These are phyloP conservation scores for Sporothrix phasma DNA, from an alignment of 2,329 filamentous ascomycete species.

Conservation along the genomic window DNA sequence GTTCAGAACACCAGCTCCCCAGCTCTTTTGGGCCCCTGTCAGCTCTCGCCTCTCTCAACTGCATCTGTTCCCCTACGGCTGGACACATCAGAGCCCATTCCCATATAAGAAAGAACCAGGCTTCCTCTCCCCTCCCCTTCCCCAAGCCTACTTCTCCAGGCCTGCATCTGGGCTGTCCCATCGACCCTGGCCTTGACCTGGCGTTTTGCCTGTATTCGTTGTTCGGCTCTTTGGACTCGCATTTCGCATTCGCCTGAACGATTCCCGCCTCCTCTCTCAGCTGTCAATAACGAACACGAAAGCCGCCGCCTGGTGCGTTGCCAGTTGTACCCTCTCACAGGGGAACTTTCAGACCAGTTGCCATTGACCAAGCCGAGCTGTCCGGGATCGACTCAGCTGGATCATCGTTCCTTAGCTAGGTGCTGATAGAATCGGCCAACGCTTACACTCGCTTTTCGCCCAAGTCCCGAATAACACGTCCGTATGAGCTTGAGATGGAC, in stretches of 20 bases:
- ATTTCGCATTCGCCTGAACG: not conserved
- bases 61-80: not conserved
- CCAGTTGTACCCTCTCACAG: not conserved
- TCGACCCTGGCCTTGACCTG: constrained; percentile 1
- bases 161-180: constrained; percentile 1
- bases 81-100: not conserved
- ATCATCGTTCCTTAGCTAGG: constrained; percentile 7
- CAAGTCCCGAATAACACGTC: not conserved
- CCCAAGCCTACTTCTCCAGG: constrained; percentile 1
- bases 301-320: not conserved
- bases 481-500: constrained; percentile 16
- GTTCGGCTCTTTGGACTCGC: not conserved
- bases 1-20: not conserved
- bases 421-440: not conserved
- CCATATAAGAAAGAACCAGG: constrained; percentile 6
- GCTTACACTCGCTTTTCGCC: not conserved
- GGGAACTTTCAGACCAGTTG: not conserved
- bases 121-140: not conserved
- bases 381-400: not conserved
- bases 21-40: not conserved
- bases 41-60: not conserved
- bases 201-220: not conserved
- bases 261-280: not conserved
- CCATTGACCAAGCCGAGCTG: not conserved
- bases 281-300: not conserved